Base-by-base conservation (phyloP, 2,329 filamentous ascomycete genomes). In the Fusarium sp. region DNA sequence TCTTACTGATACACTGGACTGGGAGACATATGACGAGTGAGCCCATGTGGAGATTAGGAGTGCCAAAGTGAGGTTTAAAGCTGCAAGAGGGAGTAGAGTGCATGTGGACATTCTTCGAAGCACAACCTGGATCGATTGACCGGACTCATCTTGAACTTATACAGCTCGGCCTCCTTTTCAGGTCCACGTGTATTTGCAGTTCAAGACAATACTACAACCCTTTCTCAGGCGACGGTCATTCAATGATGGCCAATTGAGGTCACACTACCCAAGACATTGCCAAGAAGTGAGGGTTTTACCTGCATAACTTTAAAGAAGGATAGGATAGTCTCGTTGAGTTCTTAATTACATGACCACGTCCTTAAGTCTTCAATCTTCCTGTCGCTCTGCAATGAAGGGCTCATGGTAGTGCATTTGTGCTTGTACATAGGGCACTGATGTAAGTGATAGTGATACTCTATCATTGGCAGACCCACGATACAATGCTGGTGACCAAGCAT, bases 31-130 rank as follows among this genome's bases (percentile, higher is more conserved):
- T 79, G 0, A 89, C 84, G 0, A 89, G 78, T 0, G 83, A 86
- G 0, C 83, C 85, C 48, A 89, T 83, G 40, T 88, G 84, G 1
- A 64, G 70, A 0, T 73, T 62, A 1, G 80, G 84, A 0, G 84
- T 87, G 61, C 89, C 84, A 10, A 88, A 81, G 54, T 87, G 84
- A 0, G 81, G 71, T 22, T 81, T 80, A 71, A 87, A 87, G 17
- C 79, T 76, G 0, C 83, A 84, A 0, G 82, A 84, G 0, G 84
- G 84, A 0, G 77, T 82, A 1, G 80, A 82, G 64, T 88, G 87
- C 3, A 86, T 71, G 83, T 87, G 5, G 0, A 19, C 0, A 4
- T 1, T 2, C 2, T 55, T 3, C 52, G 39, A 6, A 11, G 35
- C 1, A 6, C 14, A 3, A 4, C 0, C 1, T 5, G 5, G 2